Percentiles rank a stretch among this genome's conserved stretches.
phyloP scores from a whole-genome alignment of 192 early-diverging fungal genomes.

The Jimgerdemannia flammicorona region DNA sequence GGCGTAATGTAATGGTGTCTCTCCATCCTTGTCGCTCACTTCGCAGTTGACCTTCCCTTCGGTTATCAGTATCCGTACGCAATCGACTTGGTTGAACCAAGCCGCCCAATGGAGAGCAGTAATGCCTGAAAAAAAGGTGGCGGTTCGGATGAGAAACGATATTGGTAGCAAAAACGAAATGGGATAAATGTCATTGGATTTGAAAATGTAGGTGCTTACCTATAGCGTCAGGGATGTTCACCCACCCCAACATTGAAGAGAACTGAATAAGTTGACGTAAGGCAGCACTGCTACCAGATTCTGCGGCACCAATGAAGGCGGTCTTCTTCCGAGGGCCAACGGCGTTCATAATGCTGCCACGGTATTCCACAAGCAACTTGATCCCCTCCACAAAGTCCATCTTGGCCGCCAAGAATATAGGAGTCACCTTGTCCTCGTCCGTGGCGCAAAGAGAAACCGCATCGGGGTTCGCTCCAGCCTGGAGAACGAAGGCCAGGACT shows the following conservation, averaged over 20 bases:
- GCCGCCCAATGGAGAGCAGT: slow-evolving; percentile 28
- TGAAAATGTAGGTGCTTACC: slow-evolving; percentile 3
- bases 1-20: slow-evolving; percentile 33
- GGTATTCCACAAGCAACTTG: slow-evolving; percentile 21
- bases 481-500: slow-evolving; percentile 20
- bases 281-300: neutral
- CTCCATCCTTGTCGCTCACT: slow-evolving; percentile 19
- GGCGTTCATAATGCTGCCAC: slow-evolving; percentile 17
- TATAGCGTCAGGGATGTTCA: slow-evolving; percentile 13
- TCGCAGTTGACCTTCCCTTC: slow-evolving; percentile 13
- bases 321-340: slow-evolving; percentile 22
- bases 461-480: slow-evolving; percentile 33
- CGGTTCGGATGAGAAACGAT: neutral
- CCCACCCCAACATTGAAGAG: slow-evolving; percentile 6
- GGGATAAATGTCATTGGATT: neutral
- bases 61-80: slow-evolving; percentile 15
- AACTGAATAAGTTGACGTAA: neutral
- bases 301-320: slow-evolving; percentile 20
- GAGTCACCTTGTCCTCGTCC: slow-evolving; percentile 30
- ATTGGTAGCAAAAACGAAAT: neutral
- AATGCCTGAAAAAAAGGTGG: slow-evolving; percentile 15
- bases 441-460: slow-evolving; percentile 19
- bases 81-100: slow-evolving; percentile 20
- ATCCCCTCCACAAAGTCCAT: slow-evolving; percentile 29
- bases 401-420: slow-evolving; percentile 29